Evolutionary conservation across 2,329 filamentous ascomycete genomes (phyloP).

Genomic region (Dactylonectria macrodidyma): DNA sequence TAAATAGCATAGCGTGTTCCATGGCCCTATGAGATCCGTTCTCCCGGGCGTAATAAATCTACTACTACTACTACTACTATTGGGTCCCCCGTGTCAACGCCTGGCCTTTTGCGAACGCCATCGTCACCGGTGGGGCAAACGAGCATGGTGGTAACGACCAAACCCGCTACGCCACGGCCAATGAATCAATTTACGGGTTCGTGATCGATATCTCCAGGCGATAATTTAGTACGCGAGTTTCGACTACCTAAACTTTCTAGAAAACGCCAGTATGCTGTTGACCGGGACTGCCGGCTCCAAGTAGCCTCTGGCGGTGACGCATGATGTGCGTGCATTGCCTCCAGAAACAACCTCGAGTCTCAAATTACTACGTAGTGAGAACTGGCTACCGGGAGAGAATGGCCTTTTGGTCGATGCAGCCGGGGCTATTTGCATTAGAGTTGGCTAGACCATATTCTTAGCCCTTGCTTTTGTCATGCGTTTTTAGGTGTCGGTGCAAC

Average conservation of each 20-base stretch:
- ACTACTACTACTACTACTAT: no score
- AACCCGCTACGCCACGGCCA: neutral
- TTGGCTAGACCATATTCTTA: neutral
- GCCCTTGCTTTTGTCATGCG: neutral
- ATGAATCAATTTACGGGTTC: neutral
- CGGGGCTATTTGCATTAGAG: neutral
- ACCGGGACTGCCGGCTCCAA: no score
- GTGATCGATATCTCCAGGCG: neutral
- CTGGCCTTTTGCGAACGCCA: no score
- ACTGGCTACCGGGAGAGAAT: no score
- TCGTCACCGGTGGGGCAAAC: no score
- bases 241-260: neutral
- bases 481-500: neutral
- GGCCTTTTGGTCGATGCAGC: neutral
- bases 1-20: no score
- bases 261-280: neutral
- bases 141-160: neutral
- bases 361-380: no score
- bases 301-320: neutral
- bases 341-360: neutral
- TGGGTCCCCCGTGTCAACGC: no score
- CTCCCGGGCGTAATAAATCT: no score
- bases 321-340: neutral
- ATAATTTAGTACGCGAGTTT: neutral
- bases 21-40: no score